Base-by-base conservation (phyloP, 352 stramenopile genomes). In the Discostella stelligera region DNA sequence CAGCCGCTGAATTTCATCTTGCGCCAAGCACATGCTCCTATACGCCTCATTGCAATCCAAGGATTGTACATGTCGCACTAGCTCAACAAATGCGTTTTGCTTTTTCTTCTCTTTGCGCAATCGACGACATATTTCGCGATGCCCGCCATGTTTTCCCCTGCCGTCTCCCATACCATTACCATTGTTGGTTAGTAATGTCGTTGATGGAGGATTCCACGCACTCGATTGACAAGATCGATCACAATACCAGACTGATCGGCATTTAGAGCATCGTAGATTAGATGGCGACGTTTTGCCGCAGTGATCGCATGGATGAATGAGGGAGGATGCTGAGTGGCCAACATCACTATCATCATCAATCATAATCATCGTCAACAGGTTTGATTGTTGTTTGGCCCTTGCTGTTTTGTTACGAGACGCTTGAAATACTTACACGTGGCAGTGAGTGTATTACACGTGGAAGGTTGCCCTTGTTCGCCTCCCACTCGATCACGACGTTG, bases 1-100 rank as follows among this genome's bases (percentile, higher is more conserved):
- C 60, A 82, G 37, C 21, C 62, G 50, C 54, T 61, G 13, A 53
- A 82, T 74, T 55, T 82, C 74, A 54, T 82, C 74, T 59, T 82
- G 44, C 21, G 52, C 75, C 25, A 69, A 23, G 39, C 75, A 78
- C 75, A 83, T 83, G 32, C 71, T 49, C 44, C 55, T 61, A 60
- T 83, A 74, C 7, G 68, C 75, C 68, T 77, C 49, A 27, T 74
- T 18, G 16, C 62, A 39, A 66, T 78, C 68, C 62, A 83, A 74
- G 14, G 11, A 41, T 46, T 71, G 25, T 4, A 74, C 67, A 14
- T 78, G 67, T 27, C 44, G 21, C 0, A 54, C 41, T 20, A 83
- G 46, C 23, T 78, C 75, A 54, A 21, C 3, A 44, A 60, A 66
- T 23, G 74, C 61, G 13, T 44, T 44, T 14, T 44, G 2, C 37